A percentile compares a stretch with the other conserved stretches of the same genome.
Evolutionary conservation across 2,329 filamentous ascomycete genomes (phyloP).

Genomic region (Exophiala viscosa): DNA sequence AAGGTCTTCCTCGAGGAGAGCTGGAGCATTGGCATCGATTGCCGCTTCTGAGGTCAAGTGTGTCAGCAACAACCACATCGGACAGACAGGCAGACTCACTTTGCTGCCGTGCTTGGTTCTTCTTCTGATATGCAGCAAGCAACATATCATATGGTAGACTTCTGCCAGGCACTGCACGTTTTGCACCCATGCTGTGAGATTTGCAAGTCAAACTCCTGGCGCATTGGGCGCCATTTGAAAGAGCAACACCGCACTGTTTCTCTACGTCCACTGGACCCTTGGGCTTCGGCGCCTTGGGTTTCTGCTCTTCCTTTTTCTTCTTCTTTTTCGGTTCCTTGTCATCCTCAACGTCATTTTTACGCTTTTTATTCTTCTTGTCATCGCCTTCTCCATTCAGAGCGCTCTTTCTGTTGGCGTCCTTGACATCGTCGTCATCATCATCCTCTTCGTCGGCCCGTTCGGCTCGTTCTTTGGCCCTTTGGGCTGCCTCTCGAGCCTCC

Average conservation of each 20-base stretch:
- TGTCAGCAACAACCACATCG: constrained; percentile 15
- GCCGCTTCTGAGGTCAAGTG: constrained; percentile 67
- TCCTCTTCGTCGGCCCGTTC: constrained; percentile 45
- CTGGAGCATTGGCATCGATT: constrained; percentile 89
- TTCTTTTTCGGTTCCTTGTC: constrained; percentile 74
- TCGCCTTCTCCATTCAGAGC: constrained; percentile 15
- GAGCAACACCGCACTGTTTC: constrained; percentile 82
- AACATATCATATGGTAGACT: constrained; percentile 91
- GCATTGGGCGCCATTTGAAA: constrained; percentile 82
- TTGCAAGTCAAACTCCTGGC: constrained; percentile 89
- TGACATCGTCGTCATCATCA: constrained; percentile 37
- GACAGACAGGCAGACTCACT: constrained; percentile 56
- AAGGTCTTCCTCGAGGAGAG: constrained; percentile 27
- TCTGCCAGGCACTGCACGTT: constrained; percentile 79
- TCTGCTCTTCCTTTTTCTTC: constrained; percentile 91
- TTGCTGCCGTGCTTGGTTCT: constrained; percentile 97
- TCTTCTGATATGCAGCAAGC: constrained; percentile 85
- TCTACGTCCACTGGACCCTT: constrained; percentile 94
- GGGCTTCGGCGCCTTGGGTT: constrained; percentile 75
- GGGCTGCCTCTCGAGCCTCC: constrained; percentile 67
- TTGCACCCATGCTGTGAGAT: constrained; percentile 91
- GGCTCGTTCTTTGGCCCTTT: constrained; percentile 55
- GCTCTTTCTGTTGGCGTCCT: constrained; percentile 47
- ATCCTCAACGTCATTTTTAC: constrained; percentile 40
- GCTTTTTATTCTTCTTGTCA: constrained; percentile 30